Percentiles rank a stretch among this genome's conserved stretches.
Conservation (phyloP, 352 stramenopile genomes). For the Phytophthora quininea region DNA sequence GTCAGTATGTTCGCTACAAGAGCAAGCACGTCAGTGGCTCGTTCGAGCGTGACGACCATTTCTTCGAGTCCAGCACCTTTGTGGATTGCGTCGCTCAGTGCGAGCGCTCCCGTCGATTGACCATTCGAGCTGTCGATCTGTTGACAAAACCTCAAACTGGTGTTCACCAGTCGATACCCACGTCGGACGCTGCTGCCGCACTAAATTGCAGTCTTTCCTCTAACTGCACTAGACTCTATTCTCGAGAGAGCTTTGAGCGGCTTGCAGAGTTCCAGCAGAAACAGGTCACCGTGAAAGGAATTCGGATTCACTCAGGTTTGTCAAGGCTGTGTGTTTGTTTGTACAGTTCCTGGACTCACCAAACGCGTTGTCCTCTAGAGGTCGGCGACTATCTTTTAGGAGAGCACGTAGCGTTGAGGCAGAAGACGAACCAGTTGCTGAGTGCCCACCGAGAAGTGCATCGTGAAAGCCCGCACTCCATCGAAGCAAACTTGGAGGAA, state of each 20-base stretch:
- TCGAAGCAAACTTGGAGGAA: constrained; percentile 54
- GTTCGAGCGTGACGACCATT: constrained; percentile 67
- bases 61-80: constrained; percentile 68
- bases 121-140: constrained; percentile 58
- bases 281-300: constrained; percentile 37
- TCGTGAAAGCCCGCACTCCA: constrained; percentile 15
- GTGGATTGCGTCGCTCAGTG: constrained; percentile 72
- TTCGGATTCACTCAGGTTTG: constrained; percentile 46
- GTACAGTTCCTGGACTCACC: background rate
- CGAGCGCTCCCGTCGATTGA: constrained; percentile 65
- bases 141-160: constrained; percentile 15
- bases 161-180: constrained; percentile 19
- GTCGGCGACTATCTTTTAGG: constrained; percentile 46
- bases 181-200: constrained; percentile 22
- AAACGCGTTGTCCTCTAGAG: constrained; percentile 10
- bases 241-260: constrained; percentile 43
- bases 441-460: constrained; percentile 16
- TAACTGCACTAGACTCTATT: constrained; percentile 49
- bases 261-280: constrained; percentile 53
- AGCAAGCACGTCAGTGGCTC: constrained; percentile 61
- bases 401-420: constrained; percentile 40
- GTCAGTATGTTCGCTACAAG: constrained; percentile 64
- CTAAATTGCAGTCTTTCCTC: constrained; percentile 37
- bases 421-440: constrained; percentile 44
- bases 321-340: background rate